phyloP scores from a whole-genome alignment of 2,329 filamentous ascomycete genomes.

The Aciculosporium take region DNA sequence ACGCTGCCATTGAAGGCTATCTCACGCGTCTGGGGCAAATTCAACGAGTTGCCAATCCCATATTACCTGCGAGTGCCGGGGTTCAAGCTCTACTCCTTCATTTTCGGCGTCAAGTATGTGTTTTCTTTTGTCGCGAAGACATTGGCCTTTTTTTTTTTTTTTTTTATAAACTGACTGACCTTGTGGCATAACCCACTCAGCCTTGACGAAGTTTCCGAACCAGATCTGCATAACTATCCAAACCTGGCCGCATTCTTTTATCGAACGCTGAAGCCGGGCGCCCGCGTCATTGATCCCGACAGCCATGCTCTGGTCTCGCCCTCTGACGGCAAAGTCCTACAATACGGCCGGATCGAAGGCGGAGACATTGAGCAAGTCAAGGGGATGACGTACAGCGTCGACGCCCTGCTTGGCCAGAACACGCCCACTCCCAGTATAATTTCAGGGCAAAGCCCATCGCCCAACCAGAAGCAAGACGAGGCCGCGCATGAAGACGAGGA shows the following conservation, averaged over 20 bases:
- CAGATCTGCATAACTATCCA: slow-evolving; percentile 76
- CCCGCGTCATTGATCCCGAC: slow-evolving; percentile 70
- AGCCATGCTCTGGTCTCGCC: slow-evolving; percentile 72
- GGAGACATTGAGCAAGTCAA: slow-evolving; percentile 98
- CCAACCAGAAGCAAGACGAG: slow-evolving; percentile 12
- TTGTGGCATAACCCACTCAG: slow-evolving; percentile 23
- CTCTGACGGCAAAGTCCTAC: slow-evolving; percentile 78
- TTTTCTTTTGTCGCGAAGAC: background rate
- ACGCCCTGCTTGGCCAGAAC: slow-evolving; percentile 69
- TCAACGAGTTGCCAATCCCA: slow-evolving; percentile 80
- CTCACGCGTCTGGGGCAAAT: slow-evolving; percentile 76
- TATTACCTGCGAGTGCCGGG: slow-evolving; percentile 79
- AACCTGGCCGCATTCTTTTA: slow-evolving; percentile 98
- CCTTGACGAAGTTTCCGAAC: slow-evolving; percentile 73
- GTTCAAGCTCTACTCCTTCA: slow-evolving; percentile 79
- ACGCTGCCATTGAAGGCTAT: slow-evolving; percentile 83
- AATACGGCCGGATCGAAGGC: slow-evolving; percentile 82
- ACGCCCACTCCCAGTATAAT: slow-evolving; percentile 40
- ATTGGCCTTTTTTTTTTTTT: slow-evolving; percentile 9
- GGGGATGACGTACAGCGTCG: slow-evolving; percentile 93
- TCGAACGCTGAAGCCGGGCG: slow-evolving; percentile 78
- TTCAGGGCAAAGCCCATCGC: slow-evolving; percentile 11
- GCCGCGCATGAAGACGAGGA: slow-evolving; percentile 40
- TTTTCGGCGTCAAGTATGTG: slow-evolving; percentile 70
- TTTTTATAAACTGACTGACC: slow-evolving; percentile 11